Evolutionary conservation across 2,329 filamentous ascomycete genomes (phyloP).

Genomic region (Colletotrichum sp.): DNA sequence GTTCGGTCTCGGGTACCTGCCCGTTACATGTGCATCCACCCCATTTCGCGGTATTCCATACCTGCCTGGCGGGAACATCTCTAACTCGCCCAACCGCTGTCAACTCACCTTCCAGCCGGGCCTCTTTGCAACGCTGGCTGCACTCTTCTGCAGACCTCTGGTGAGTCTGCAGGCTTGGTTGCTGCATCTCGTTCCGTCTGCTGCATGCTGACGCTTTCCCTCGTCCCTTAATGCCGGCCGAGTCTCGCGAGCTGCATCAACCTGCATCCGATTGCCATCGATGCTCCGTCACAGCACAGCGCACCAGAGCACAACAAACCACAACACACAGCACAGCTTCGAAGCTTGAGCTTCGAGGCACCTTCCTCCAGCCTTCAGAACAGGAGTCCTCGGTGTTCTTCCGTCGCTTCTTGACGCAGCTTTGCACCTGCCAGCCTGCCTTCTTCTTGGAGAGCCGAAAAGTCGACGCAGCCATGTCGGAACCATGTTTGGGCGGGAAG

Average conservation of each 20-base stretch:
- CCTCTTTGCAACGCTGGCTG: not conserved
- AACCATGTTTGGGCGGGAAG: not conserved
- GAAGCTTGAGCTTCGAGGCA: not conserved
- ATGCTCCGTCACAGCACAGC: not conserved
- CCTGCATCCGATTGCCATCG: not conserved
- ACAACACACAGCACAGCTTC: not conserved
- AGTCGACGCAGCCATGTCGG: not conserved
- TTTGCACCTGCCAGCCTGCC: not conserved
- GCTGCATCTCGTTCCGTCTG: constrained; percentile 5
- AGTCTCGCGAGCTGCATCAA: constrained; percentile 1
- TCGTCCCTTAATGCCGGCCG: not conserved
- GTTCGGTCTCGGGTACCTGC: constrained; percentile 1
- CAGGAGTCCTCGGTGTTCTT: constrained; percentile 4
- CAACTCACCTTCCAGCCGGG: not conserved
- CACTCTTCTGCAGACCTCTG: not conserved
- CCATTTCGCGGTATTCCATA: not conserved
- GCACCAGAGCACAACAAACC: not conserved
- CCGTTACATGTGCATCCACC: not conserved
- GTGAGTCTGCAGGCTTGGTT: not conserved
- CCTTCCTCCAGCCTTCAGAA: not conserved
- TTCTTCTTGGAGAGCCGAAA: not conserved
- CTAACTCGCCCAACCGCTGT: not conserved
- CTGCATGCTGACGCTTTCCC: not conserved
- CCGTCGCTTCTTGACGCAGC: not conserved
- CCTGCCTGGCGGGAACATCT: not conserved